Base-by-base conservation (phyloP, 2,329 filamentous ascomycete genomes). In the Trematosphaeria pertusa region DNA sequence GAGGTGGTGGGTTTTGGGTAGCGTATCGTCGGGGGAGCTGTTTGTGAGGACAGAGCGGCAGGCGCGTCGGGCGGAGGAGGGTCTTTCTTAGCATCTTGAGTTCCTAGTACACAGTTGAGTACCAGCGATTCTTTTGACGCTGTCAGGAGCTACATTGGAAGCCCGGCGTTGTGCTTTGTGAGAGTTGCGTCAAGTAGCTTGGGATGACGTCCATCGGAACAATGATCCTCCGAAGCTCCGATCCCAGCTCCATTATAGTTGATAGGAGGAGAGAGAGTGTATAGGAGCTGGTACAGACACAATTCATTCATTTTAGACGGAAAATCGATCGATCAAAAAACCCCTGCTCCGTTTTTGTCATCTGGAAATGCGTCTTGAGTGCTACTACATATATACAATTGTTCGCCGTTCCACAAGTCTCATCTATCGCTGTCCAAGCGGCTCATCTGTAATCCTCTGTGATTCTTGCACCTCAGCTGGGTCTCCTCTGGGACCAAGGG, bases 401-500 rank as follows among this genome's bases (percentile, higher is more conserved):
- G 32, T 28, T 36, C 15, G 6, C 20, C 19, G 15, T 11, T 44
- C n/a, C 28, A 7, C 11, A 6, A 5, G n/a, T 22, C 19, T 24
- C 38, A 37, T 54, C 51, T 80, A 87, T 75, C 84, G 78, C 74
- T 87, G 83, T 56, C 80, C 84, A 46, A 84, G 73, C 42, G 78
- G 77, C 62, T 80, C 78, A 45, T 84, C 76, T 46, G 81, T 84
- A 52, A 85, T 78, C 54, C 79, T 76, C 70, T 87, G 82, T 35
- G 75, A 74, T 63, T 82, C 77, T 32, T 78, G 74, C 22, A 87
- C 79, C 67, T 86, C 80, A 19, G 79, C 83, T n/a, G 78, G 68
- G 55, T 85, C 75, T 33, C 80, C 80, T 36, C 76, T 77, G n/a
- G 85, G 77, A 53, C 78, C 81, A 46, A 97, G 82, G 30, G 93